Percentiles rank a stretch among this genome's conserved stretches.
These are phyloP conservation scores for Escovopsis sp. DNA, from an alignment of 2,329 filamentous ascomycete species.

Conservation along the genomic window DNA sequence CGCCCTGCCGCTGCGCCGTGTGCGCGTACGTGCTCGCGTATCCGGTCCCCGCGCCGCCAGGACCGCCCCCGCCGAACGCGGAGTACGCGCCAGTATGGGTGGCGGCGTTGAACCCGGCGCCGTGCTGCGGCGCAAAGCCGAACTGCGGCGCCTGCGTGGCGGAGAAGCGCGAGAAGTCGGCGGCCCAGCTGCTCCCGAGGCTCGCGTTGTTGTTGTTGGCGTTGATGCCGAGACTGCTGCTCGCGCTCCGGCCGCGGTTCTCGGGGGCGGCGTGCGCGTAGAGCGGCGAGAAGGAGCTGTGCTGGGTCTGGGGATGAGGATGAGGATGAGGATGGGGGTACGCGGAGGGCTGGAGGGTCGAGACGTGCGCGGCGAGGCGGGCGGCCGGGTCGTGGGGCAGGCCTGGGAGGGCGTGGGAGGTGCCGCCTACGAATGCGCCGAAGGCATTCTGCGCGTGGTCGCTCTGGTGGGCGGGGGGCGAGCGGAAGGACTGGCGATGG, in stretches of 20 bases:
- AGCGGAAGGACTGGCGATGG: conserved; percentile 21
- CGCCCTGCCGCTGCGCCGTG: conserved; percentile 13
- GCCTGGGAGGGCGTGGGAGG: conserved; percentile 13
- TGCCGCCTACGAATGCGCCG: conserved; percentile 20
- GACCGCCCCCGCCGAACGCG: conserved; percentile 13
- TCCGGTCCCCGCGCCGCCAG: conserved; percentile 10
- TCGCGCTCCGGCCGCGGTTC: too few species aligned
- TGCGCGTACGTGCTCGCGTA: too few species aligned
- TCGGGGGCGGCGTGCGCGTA: too few species aligned
- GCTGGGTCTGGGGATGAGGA: conserved; percentile 13
- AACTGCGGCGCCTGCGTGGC: conserved; percentile 11
- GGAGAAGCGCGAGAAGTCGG: conserved; percentile 21
- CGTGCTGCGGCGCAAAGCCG: conserved; percentile 15
- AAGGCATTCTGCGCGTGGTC: conserved; percentile 18
- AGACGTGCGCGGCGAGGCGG: conserved; percentile 20
- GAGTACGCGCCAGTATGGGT: too few species aligned
- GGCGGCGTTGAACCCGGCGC: too few species aligned
- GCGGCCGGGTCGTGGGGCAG: conserved; percentile 20
- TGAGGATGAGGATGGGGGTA: conserved; percentile 8
- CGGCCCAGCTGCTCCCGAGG: conserved; percentile 19
- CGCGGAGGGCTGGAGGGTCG: conserved; percentile 16
- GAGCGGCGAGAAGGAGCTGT: too few species aligned
- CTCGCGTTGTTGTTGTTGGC: too few species aligned
- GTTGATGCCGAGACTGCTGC: too few species aligned
- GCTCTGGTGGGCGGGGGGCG: conserved; percentile 13